Evolutionary conservation across 345 rosid genomes (phyloP).

Genomic region (Cochlearia excelsa): DNA sequence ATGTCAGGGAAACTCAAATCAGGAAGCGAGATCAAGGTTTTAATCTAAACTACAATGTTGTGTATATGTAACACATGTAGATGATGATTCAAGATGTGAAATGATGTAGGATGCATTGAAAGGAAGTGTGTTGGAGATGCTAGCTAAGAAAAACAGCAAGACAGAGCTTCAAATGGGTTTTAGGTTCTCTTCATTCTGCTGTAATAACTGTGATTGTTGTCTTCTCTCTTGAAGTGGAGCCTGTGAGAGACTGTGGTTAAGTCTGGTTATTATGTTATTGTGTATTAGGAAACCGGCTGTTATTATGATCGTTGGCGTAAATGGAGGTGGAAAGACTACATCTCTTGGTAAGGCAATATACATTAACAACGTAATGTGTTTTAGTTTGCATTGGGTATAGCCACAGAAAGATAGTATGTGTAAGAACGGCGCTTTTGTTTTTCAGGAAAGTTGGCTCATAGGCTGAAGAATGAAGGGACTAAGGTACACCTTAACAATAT

Average conservation of each 20-base stretch:
- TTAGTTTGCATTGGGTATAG: background rate
- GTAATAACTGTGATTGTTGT: too few relatives aligned
- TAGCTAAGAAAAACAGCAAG: conserved; percentile 62
- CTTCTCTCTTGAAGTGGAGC: conserved; percentile 12
- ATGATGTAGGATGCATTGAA: conserved; percentile 72
- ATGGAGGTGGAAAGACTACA: conserved; percentile 97
- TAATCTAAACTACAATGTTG: background rate
- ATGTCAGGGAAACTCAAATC: conserved; percentile 80
- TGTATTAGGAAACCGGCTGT: conserved; percentile 86
- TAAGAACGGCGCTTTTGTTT: conserved; percentile 22
- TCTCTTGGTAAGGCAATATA: conserved; percentile 71
- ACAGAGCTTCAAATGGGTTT: conserved; percentile 83
- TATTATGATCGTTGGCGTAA: conserved; percentile 78
- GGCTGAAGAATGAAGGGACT: conserved; percentile 78
- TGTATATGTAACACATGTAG: background rate
- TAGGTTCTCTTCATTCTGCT: conserved; percentile 47
- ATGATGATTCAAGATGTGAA: conserved; percentile 3
- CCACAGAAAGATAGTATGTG: background rate
- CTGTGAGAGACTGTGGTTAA: conserved; percentile 17
- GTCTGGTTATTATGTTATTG: background rate
- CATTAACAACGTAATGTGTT: background rate
- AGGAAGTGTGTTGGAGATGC: conserved; percentile 66
- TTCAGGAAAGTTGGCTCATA: conserved; percentile 91
- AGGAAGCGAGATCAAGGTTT: conserved; percentile 88
- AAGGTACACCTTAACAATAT: conserved; percentile 46